Evolutionary conservation across 1,139 yeast species (phyloP), one percentile per base, ranked within the genome.

Genomic region (Entelexis paramagnoliae): DNA sequence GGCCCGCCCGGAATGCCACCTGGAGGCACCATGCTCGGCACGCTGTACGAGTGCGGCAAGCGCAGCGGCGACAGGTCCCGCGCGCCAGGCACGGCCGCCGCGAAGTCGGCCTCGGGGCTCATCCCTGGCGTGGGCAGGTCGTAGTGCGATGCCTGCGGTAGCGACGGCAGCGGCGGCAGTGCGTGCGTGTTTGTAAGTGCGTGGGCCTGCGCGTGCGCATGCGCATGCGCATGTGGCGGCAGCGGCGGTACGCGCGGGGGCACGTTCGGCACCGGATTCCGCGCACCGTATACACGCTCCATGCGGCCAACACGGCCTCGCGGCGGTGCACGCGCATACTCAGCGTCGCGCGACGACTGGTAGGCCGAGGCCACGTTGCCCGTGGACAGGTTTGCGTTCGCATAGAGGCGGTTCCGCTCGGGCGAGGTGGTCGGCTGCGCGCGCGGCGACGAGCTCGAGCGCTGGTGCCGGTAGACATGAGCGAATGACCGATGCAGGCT

Each of bases 211-310:
- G n/a, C n/a, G n/a, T n/a, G n/a, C n/a, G n/a, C n/a, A n/a, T n/a
- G n/a, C n/a, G n/a, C n/a, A n/a, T n/a, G n/a, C n/a, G n/a, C n/a
- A n/a, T n/a, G n/a, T n/a, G 24, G 24, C 24, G 45, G 29, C 5
- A 28, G 24, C 11, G 22, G 45, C 4, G 28, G 45, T 26, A 14
- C 17, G 8, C 19, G 22, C 17, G 24, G 34, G 19, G 35, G 34
- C 20, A 9, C 4, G 19, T 5, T 17, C 6, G 34, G 9, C 5
- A n/a, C 19, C 29, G 38, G 29, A n/a, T 30, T 30, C 14, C 35
- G 35, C n/a, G 34, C 14, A 10, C 48, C 48, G 11, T 45, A 45
- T 14, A 45, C 11, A 29, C 48, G 48, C 48, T 45, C 48, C 29
- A 45, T 19, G 14, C 48, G 48, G 17, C 34, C 48, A 2, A 10